These are phyloP conservation scores for Fagopyrum tataricum DNA, from an alignment of 148 eudicot species.

Conservation along the genomic window DNA sequence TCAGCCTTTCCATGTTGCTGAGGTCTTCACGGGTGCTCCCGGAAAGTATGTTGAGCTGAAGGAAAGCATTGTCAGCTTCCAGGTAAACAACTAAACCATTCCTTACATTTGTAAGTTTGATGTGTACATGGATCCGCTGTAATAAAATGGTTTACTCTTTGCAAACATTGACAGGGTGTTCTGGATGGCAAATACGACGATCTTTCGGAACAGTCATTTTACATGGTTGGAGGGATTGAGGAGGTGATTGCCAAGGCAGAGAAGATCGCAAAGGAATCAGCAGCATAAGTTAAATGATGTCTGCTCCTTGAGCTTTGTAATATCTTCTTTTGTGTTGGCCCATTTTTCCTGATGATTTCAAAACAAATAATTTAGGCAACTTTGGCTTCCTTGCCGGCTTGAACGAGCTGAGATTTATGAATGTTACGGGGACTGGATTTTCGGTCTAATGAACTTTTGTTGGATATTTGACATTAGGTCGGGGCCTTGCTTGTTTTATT, in stretches of 20 bases:
- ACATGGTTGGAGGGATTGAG: constrained; percentile 98
- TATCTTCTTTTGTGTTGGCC: not conserved
- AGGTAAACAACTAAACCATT: constrained; percentile 37
- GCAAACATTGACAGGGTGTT: constrained; percentile 50
- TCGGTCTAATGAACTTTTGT: not conserved
- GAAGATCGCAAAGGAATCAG: constrained; percentile 84
- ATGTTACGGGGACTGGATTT: not conserved
- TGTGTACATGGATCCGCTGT: not conserved
- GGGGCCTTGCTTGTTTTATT: not conserved
- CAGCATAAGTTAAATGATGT: constrained; percentile 32
- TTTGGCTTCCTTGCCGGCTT: not conserved
- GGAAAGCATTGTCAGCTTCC: constrained; percentile 82
- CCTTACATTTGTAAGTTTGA: not conserved
- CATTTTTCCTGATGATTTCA: not conserved
- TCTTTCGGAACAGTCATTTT: constrained; percentile 87
- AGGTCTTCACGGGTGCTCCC: constrained; percentile 20
- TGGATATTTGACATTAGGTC: not conserved
- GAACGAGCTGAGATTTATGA: not conserved
- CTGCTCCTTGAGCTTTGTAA: not conserved
- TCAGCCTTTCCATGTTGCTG: constrained; percentile 57
- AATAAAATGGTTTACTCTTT: not conserved
- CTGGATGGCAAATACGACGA: constrained; percentile 96
- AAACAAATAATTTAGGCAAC: not conserved
- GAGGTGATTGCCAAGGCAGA: constrained; percentile 97
- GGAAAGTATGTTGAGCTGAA: constrained; percentile 96